Base-by-base conservation (phyloP, 1,139 yeast genomes). In the Taphrina sp. region DNA sequence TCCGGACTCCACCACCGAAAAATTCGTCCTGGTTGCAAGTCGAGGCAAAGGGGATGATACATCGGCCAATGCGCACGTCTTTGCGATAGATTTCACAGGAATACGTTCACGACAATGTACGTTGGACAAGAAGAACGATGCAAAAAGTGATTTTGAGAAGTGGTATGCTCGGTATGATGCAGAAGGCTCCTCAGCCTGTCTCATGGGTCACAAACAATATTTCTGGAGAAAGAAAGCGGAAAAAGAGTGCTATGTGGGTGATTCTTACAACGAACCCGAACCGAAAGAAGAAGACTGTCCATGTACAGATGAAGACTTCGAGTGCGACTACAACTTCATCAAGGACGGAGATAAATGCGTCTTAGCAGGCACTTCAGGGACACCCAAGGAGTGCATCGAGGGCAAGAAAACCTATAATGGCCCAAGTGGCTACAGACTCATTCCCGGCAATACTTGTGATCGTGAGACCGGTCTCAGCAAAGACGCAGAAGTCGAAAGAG, bases 1-100 rank as follows among this genome's bases (percentile, higher is more conserved):
- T 1, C 76, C 82, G n/a, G 95, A 86, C 69, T 88, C 94, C 1
- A 77, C 92, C 0, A 79, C 89, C 0, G 71, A 76, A 29, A 77
- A 76, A 58, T 82, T 86, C 64, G 61, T 84, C 16, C 64, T 82
- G n/a, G 67, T 75, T 24, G 90, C 87, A 0, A 43, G 73, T 8
- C 62, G 66, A 3, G 73, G 67, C 34, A 67, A 68, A 3, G 70
- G 70, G 1, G 45, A 33, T 5, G 52, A 44, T 1, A 54, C 64
- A n/a, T 55, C 59, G 5, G 58, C 54, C 55, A 65, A 60, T 59
- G 64, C 24, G 34, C 67, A 41, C 23, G 62, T 74, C 29, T 76
- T 76, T 61, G 64, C 85, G 0, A 63, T 87, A 52, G 92, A 86
- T 65, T 85, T 88, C 63, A 65, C 77, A 0, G 74, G 76, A 5